phyloP scores from a whole-genome alignment of 371 early-diverging fungal genomes.

The Apophysomyces sp. region DNA sequence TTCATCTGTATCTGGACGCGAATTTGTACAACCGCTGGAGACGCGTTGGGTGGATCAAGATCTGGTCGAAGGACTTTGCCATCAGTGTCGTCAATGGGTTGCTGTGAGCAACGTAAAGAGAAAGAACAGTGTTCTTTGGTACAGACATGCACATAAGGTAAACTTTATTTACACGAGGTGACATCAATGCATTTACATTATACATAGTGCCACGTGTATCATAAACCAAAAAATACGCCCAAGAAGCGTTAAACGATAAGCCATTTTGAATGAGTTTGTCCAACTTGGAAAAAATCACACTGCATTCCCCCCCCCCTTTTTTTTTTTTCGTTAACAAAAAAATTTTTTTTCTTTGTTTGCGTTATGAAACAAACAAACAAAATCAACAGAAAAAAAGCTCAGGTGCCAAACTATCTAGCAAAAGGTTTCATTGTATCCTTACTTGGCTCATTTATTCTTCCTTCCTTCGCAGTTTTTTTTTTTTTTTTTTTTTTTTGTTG shows the following conservation, averaged over 20 bases:
- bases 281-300: not conserved
- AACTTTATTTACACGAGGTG: conserved; percentile 2
- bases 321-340: not conserved
- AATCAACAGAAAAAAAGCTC: not conserved
- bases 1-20: conserved; percentile 82
- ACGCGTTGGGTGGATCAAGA: conserved; percentile 60
- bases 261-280: not conserved
- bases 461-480: not conserved
- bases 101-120: conserved; percentile 76
- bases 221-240: conserved; percentile 23
- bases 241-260: conserved; percentile 2
- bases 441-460: not conserved
- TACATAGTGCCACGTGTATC: conserved; percentile 24
- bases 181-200: not conserved
- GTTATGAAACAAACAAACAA: not conserved
- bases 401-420: no score
- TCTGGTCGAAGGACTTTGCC: conserved; percentile 81
- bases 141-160: conserved; percentile 85
- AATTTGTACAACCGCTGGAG: conserved; percentile 72
- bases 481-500: not conserved
- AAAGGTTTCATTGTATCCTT: not conserved
- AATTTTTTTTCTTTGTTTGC: not conserved
- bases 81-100: conserved; percentile 83
- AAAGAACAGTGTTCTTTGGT: conserved; percentile 82
- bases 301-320: not conserved